Base-by-base conservation (phyloP, 2,329 filamentous ascomycete species). In the Hymenoscyphus linearis region DNA sequence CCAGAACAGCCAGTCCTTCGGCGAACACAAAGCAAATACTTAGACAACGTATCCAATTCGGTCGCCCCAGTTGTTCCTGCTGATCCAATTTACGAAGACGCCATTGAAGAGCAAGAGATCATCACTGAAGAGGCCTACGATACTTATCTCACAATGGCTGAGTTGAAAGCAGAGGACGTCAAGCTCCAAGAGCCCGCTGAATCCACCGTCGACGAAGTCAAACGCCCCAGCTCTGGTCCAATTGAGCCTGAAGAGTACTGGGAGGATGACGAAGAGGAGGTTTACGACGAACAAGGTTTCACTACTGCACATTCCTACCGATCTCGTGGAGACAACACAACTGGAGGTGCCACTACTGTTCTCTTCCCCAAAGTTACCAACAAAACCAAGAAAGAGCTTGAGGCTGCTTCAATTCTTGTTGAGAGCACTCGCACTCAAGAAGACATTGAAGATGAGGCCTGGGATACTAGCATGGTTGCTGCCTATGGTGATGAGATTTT, bases 401-500 rank as follows among this genome's bases (percentile, higher is more conserved):
- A 88, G 52, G 77, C 80, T 56, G 86, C 87, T 18, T 69, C 68
- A 53, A 62, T 67, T 25, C 53, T 70, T 31, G 69, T 72, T 25
- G 71, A 73, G 59, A 64, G 62, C 26, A 54, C 66, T 18, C 64
- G 71, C 34, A 86, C 85, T 0, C 74, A 78, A 4, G 90, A 95
- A 61, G 92, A 96, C 61, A 79, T 92, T 52, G 90, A 96, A 64
- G 93, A 97, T 66, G 93, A 98, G 73, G 80, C 83, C 58, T 96
- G 89, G 86, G 95, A 98, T 72, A 91, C 93, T 36, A 96, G 90
- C 73, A 98, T 99, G 95, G 95, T 98, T 57, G 90, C 93, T 12
- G 93, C 98, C 73, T 99, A 99, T 71, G 89, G 89, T 55, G 91
- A 96, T 16, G 95, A 99, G 70, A 98, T 99, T 68, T 97, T 98